Evolutionary conservation across 2,329 filamentous ascomycete species (phyloP).

Genomic region (Raffaelea albimanens): DNA sequence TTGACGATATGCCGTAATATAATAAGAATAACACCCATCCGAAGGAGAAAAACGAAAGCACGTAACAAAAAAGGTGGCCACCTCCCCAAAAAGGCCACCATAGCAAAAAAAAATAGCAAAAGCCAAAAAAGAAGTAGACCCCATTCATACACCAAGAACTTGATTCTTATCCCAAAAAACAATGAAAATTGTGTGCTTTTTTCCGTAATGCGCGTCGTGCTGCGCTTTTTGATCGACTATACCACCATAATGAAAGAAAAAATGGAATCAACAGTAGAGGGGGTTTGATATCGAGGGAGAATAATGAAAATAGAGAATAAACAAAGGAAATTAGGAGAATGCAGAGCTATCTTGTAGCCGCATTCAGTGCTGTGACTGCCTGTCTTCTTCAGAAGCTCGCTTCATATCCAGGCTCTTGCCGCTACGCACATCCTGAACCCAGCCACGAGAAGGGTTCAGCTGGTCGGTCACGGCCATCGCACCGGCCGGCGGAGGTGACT

Average conservation of each 20-base stretch:
- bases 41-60: no score
- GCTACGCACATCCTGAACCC: neutral
- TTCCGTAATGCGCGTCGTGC: neutral
- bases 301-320: neutral
- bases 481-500: conserved; percentile 37
- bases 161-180: neutral
- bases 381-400: conserved; percentile 7
- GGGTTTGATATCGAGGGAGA: neutral
- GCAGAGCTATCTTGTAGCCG: neutral
- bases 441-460: neutral
- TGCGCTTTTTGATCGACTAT: no score
- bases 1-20: no score
- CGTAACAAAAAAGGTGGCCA: conserved; percentile 1
- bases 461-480: neutral
- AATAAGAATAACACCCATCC: no score
- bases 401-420: conserved; percentile 11
- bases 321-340: neutral
- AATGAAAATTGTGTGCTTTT: neutral
- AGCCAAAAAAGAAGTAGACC: no score
- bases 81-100: no score
- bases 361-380: neutral
- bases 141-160: no score
- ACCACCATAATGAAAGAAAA: neutral
- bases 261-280: neutral
- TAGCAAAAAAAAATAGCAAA: no score